phyloP scores from a whole-genome alignment of 305 asterid genomes.

The Fraxinus sp. region DNA sequence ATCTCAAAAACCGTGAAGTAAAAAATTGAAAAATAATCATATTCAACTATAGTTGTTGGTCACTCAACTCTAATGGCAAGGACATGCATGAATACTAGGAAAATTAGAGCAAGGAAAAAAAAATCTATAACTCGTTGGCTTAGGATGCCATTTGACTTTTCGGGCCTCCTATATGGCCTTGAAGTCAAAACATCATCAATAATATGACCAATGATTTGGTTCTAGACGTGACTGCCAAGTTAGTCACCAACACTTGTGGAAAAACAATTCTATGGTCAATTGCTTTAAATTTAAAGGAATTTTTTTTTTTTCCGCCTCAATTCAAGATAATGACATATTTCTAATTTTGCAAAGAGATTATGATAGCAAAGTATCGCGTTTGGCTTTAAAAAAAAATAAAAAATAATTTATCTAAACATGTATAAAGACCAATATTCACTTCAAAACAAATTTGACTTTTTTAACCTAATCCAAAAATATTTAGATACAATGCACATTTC shows the following conservation, averaged over 20 bases:
- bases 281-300: background rate
- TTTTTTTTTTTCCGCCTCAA: too few relatives aligned
- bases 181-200: constrained; percentile 25
- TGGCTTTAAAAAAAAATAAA: background rate
- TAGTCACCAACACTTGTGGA: constrained; percentile 22
- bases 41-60: background rate
- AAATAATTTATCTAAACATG: background rate
- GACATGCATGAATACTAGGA: constrained; percentile 2
- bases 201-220: constrained; percentile 17
- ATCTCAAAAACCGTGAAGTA: background rate
- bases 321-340: background rate
- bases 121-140: background rate
- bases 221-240: constrained; percentile 13
- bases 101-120: background rate
- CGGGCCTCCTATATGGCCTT: background rate
- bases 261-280: constrained; percentile 12
- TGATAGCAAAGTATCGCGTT: background rate
- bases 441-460: too few relatives aligned
- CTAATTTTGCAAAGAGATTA: background rate
- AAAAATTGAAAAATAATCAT: background rate
- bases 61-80: background rate
- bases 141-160: constrained; percentile 25
- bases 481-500: background rate
- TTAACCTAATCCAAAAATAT: too few relatives aligned
- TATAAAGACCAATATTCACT: background rate